Percentiles rank a stretch among this genome's conserved stretches.
phyloP scores from a whole-genome alignment of 2,329 filamentous ascomycete species.

The Trichoderma semiorbis region DNA sequence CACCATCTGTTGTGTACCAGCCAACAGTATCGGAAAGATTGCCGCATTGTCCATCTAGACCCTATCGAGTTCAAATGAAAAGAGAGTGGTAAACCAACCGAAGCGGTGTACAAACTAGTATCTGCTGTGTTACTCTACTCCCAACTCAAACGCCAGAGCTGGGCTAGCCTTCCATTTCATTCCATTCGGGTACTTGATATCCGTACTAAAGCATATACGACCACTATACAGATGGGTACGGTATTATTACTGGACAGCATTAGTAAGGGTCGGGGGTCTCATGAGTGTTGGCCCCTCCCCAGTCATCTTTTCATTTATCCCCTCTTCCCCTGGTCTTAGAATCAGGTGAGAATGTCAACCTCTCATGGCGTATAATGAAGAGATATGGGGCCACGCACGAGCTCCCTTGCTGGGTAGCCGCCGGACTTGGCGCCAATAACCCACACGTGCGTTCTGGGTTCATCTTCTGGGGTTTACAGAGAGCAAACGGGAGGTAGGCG shows the following conservation, averaged over 20 bases:
- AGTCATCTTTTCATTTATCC: neutral
- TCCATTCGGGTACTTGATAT: neutral
- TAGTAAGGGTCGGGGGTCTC: neutral
- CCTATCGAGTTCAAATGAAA: neutral
- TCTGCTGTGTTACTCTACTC: neutral
- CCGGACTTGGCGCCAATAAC: neutral
- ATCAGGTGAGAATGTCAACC: slow-evolving; percentile 14
- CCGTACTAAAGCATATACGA: neutral
- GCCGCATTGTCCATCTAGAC: neutral
- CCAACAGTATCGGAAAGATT: neutral
- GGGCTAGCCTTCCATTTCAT: neutral
- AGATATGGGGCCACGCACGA: neutral
- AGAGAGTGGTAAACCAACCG: neutral
- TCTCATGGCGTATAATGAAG: neutral
- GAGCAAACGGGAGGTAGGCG: neutral
- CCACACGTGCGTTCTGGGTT: neutral
- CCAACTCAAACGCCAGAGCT: neutral
- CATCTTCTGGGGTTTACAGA: neutral
- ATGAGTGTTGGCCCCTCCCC: neutral
- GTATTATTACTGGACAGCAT: neutral
- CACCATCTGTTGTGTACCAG: neutral
- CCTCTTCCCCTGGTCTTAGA: slow-evolving; percentile 11
- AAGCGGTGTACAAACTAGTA: neutral
- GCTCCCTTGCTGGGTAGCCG: neutral
- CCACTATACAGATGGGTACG: neutral